Evolutionary conservation across 129 eudicot genomes (phyloP), one percentile per base, ranked within the genome.

Genomic region (Arctium minus): DNA sequence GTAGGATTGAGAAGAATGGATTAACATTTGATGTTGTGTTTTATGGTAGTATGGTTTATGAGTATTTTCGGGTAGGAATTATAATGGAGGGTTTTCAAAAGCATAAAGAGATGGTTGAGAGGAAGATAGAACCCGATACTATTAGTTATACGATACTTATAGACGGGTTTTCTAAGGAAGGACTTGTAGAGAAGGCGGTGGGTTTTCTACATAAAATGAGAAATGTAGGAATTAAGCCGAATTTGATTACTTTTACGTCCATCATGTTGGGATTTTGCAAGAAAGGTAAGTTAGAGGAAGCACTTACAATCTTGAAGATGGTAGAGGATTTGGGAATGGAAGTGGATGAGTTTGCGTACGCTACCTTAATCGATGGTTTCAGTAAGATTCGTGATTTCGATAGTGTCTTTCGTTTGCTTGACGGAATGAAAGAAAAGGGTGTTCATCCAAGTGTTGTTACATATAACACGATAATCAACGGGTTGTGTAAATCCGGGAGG

Each of bases 401-500:
- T 74, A 70, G 48, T 33, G 90, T 85, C 7, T 93, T 88, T 70
- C 78, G 77, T 83, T 85, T 93, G 82, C 92, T 93, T 48, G 88
- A 74, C 67, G 94, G 86, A 74, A 93, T 93, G 97, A 90, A 74
- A 73, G 81, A 88, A 75, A 89, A 84, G 36, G 94, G 91, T 80
- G 85, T 89, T 85, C 80, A 70, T 40, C 84, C 92, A 27, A 79
- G 94, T 68, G 65, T 89, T 70, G 91, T 93, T 39, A 91, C 96
- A 4, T 93, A 93, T 46, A 93, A 93, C 79, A 88, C 87, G 2
- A 78, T 91, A 80, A 91, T 93, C 32, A 89, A 93, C 80, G 96
- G 97, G 30, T 84, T 93, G 56, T 93, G 96, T 85, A 93, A 88
- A 88, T 90, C 78, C n/a, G 92, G 94, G 81, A 93, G 96, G 83